Percentiles rank a stretch among this genome's conserved stretches.
Conservation (phyloP, 1,284 basidiomycete species). For the Cerioporus squamosus region DNA sequence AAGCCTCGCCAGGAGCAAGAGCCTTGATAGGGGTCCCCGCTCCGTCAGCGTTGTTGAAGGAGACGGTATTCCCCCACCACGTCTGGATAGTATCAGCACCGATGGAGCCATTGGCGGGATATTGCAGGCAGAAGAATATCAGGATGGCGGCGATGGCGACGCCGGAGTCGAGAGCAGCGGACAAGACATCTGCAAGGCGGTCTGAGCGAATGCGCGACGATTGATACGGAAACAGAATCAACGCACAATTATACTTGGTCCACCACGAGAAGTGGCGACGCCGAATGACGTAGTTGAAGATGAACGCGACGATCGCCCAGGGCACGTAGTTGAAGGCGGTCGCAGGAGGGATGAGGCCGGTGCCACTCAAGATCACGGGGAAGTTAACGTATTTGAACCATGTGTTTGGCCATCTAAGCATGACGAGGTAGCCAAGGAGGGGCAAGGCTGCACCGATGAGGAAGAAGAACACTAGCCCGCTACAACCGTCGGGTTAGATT, state of each 20-base stretch:
- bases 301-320: slow-evolving; percentile 52
- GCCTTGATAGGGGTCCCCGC: slow-evolving; percentile 33
- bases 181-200: slow-evolving; percentile 48
- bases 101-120: slow-evolving; percentile 64
- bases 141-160: slow-evolving; percentile 60
- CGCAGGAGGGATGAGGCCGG: slow-evolving; percentile 54
- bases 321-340: slow-evolving; percentile 50
- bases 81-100: slow-evolving; percentile 53
- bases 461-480: slow-evolving; percentile 57
- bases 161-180: slow-evolving; percentile 62
- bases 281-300: slow-evolving; percentile 60
- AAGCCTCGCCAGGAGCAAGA: slow-evolving; percentile 38
- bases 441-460: slow-evolving; percentile 56
- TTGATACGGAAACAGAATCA: too few relatives aligned
- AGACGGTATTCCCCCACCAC: slow-evolving; percentile 78
- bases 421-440: slow-evolving; percentile 41
- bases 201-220: too few relatives aligned
- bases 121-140: slow-evolving; percentile 73
- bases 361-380: slow-evolving; percentile 59
- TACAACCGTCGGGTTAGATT: neutral
- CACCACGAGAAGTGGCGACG: slow-evolving; percentile 56
- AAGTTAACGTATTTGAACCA: slow-evolving; percentile 52
- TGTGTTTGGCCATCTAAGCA: slow-evolving; percentile 46
- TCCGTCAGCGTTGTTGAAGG: slow-evolving; percentile 47
- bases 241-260: slow-evolving; percentile 53